Base-by-base conservation (phyloP, 2,329 filamentous ascomycete genomes). In the Monascus ruber region DNA sequence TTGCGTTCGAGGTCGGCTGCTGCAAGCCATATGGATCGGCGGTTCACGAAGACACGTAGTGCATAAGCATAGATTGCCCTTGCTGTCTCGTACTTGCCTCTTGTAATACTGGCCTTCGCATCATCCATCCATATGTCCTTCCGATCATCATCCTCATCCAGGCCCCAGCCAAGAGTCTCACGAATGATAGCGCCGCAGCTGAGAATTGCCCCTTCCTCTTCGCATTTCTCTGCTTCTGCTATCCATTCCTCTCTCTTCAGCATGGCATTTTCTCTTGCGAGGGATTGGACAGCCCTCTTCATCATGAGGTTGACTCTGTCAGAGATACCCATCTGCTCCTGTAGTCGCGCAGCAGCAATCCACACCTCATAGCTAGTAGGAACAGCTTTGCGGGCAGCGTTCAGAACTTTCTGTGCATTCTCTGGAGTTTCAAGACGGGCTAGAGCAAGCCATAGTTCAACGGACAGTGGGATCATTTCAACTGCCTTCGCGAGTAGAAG, bases 201-300 rank as follows among this genome's bases (percentile, higher is more conserved):
- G 33, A 88, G 69, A 7, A 84, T 71, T 10, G 88, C 87, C 5
- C 86, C 88, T 59, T 96, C 91, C 41, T 85, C 82, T 62, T 98
- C 91, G 56, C 89, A 96, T 47, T 84, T 84, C 60, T 98, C 91
- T 0, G 91, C 93, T 61, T 96, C 87, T 4, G 77, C 73, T 38
- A 98, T 93, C 91, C 91, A 98, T 50, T 95, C 88, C 59, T 98
- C 91, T 32, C 93, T 81, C 63, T 94, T 94, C 31, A 91, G 77
- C 93, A 98, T 98, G 7, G 91, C 89, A 26, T 85, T 88, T 55
- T 94, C 87, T 53, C 87, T 86, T 31, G 81, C 86, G 27, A 98
- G 72, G 17, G 87, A 80, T 54, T 93, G 85, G 27, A 95, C 79
- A 34, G 85, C 91, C 68, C 86, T 83, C 59, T 91, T 89, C 85